Percentiles rank a stretch among this genome's conserved stretches.
These are phyloP conservation scores for Cladosporium sp. DNA, from an alignment of 2,329 filamentous ascomycete species.

Conservation along the genomic window DNA sequence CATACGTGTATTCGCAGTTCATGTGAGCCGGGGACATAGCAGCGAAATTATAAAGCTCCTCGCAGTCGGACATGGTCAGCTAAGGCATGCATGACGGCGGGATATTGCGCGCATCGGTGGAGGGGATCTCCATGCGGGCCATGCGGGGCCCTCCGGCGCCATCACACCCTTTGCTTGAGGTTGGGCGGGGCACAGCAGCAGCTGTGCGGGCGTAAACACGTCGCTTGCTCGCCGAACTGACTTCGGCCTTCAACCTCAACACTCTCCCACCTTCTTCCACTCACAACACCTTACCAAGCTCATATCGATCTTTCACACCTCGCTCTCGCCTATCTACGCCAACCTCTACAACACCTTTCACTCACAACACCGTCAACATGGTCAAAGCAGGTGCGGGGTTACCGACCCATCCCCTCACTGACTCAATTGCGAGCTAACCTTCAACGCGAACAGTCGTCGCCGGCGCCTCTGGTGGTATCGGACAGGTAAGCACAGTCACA, in stretches of 20 bases:
- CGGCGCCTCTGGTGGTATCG: slow-evolving; percentile 96
- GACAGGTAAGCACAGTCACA: slow-evolving; percentile 47
- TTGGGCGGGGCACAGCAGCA: background rate
- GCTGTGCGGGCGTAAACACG: too few relatives aligned
- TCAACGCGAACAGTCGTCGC: slow-evolving; percentile 58
- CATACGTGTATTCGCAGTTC: too few relatives aligned
- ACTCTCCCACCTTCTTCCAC: background rate
- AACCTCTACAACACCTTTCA: background rate
- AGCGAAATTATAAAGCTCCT: too few relatives aligned
- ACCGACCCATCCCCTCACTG: background rate
- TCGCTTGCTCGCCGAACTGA: background rate
- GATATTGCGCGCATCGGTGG: too few relatives aligned
- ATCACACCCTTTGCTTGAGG: background rate
- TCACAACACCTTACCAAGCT: background rate
- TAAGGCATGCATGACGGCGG: too few relatives aligned
- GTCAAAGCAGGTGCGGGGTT: slow-evolving; percentile 23
- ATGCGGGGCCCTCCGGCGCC: background rate
- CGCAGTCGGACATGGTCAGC: too few relatives aligned
- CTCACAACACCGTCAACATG: slow-evolving; percentile 20
- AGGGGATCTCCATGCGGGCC: too few relatives aligned
- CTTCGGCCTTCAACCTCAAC: background rate
- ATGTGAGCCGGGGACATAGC: too few relatives aligned
- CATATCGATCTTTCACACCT: slow-evolving; percentile 3
- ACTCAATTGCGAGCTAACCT: background rate
- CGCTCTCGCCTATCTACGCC: background rate